Base-by-base conservation (phyloP, 192 early-diverging fungal species). In the Coemansia sp. region DNA sequence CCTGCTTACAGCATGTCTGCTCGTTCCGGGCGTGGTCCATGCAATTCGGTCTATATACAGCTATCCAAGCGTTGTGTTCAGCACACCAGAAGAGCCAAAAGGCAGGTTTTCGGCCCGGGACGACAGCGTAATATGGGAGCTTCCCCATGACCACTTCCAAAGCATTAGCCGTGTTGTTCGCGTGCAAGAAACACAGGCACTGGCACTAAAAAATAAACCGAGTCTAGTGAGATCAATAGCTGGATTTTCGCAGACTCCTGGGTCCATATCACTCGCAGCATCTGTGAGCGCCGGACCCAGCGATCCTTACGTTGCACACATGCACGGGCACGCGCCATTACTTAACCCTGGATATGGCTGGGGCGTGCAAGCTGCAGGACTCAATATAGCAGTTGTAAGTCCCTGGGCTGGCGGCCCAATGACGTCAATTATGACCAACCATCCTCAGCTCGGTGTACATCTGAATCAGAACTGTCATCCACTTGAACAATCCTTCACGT, bases 341-440 rank as follows among this genome's bases (percentile, higher is more conserved):
- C 66, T 78, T 27, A 78, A 78, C 22, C 75, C 69, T 11, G 56
- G 55, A 52, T 78, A 78, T 23, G 75, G 69, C 22, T 78, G 75
- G 75, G 54, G 65, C 22, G 6, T 48, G 2, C 45, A 58, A 35
- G 14, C 47, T 52, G 61, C 24, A 19, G 39, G 39, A 9, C 22
- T 59, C 2, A 50, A n/a, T n/a, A 9, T n/a, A 50, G 15, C 49
- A 14, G 15, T 14, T 14, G 48, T 19, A 50, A 50, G 22, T 50
- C 49, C 49, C 49, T 22, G 22, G 8, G 49, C 22, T 35, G 32
- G 32, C 32, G 32, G 32, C 22, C 49, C n/a, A 22, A 21, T 50
- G 49, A 50, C 49, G 15, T 50, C 49, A 50, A 5, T n/a, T 21
- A 22, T 22, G 22, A 4, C 17, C 49, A 50, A 22, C 49, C 7